A percentile compares a stretch with the other conserved stretches of the same genome.
Conservation (phyloP, 768 basidiomycete genomes). For the Lepiota venenata region DNA sequence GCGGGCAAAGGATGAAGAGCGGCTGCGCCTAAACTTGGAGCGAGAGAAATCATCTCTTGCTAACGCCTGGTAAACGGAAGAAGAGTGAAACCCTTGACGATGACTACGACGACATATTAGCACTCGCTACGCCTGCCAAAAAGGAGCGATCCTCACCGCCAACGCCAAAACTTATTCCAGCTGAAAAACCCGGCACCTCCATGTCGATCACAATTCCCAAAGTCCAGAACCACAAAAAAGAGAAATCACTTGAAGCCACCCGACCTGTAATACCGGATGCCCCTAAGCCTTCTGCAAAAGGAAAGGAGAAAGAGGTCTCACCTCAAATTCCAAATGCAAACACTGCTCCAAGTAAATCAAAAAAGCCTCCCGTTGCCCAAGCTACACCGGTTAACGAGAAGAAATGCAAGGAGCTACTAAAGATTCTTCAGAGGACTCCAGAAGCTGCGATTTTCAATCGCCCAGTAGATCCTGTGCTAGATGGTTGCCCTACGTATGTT, state of each 20-base stretch:
- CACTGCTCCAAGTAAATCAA: constrained; percentile 26
- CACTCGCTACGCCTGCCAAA: constrained; percentile 61
- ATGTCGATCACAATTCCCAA: constrained; percentile 13
- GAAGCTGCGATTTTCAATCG: constrained; percentile 72
- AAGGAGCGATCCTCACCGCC: constrained; percentile 46
- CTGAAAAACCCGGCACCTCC: constrained; percentile 13
- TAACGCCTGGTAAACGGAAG: constrained; percentile 55
- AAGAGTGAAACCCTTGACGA: constrained; percentile 30
- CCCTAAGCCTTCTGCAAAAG: constrained; percentile 51
- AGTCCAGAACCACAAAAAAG: constrained; percentile 35
- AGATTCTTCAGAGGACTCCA: constrained; percentile 51
- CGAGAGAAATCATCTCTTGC: constrained; percentile 36
- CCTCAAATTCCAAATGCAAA: constrained; percentile 27
- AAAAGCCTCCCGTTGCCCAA: constrained; percentile 31
- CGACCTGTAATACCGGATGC: constrained; percentile 20
- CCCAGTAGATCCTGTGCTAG: constrained; percentile 79
- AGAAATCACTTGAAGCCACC: constrained; percentile 29
- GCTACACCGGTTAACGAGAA: constrained; percentile 69
- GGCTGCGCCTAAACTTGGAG: constrained; percentile 39
- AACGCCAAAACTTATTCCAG: constrained; percentile 20
- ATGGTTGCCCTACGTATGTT: constrained; percentile 90
- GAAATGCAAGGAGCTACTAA: constrained; percentile 77
- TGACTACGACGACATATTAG: constrained; percentile 63
- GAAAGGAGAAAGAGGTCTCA: constrained; percentile 67
- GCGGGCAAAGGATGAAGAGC: constrained; percentile 57